phyloP scores from a whole-genome alignment of 2,329 filamentous ascomycete genomes.

The Paecilomyces sp. region DNA sequence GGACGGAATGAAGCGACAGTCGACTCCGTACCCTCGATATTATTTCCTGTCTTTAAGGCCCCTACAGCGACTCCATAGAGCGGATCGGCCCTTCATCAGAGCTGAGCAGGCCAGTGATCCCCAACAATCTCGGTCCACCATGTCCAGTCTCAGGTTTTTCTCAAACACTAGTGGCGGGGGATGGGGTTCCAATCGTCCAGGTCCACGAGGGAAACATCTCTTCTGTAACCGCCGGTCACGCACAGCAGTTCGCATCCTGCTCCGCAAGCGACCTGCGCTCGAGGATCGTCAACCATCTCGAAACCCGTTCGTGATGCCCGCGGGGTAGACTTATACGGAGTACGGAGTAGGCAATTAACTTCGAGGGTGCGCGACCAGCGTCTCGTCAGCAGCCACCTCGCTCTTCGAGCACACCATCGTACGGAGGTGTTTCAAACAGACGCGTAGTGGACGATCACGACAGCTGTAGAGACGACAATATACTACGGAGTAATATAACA shows the following conservation, averaged over 20 bases:
- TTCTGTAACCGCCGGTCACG: not conserved
- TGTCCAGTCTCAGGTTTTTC: not conserved
- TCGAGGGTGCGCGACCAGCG: not conserved
- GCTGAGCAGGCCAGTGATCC: not conserved
- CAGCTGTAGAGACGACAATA: not conserved
- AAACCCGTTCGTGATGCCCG: not conserved
- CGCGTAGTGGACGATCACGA: not conserved
- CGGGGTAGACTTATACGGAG: not conserved
- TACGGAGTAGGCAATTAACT: not conserved
- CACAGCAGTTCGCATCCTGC: not conserved
- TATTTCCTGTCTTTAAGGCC: not conserved
- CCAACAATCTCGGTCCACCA: not conserved
- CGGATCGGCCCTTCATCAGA: not conserved
- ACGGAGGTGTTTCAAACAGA: not conserved
- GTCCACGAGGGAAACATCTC: not conserved
- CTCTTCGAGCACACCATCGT: not conserved
- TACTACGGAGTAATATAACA: not conserved
- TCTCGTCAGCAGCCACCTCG: not conserved
- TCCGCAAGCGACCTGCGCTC: not conserved
- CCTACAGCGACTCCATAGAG: not conserved
- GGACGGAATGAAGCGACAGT: not conserved
- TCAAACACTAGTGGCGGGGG: not conserved
- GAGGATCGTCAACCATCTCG: not conserved
- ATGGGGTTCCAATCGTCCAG: not conserved
- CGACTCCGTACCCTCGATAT: not conserved